A percentile compares a stretch with the other conserved stretches of the same genome.
These are phyloP conservation scores for Ceratobasidium sp. DNA, from an alignment of 1,284 basidiomycete species.

Conservation along the genomic window DNA sequence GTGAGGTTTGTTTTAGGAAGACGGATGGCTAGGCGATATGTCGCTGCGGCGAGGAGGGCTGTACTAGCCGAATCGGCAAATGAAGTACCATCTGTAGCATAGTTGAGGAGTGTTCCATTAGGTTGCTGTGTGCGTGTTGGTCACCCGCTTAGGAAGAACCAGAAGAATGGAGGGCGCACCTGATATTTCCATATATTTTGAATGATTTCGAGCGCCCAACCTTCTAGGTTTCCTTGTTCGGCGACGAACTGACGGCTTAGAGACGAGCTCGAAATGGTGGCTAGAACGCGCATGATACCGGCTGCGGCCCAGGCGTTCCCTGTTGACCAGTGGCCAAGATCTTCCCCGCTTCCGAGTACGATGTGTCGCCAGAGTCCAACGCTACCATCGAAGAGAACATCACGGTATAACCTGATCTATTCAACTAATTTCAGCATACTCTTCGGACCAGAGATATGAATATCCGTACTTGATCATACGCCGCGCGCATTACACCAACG, in stretches of 20 bases:
- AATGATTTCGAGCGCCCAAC: constrained; percentile 67
- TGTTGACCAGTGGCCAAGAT: constrained; percentile 81
- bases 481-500: constrained; percentile 73
- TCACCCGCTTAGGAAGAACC: too few relatives aligned
- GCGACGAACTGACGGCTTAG: constrained; percentile 66
- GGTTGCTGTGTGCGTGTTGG: too few relatives aligned
- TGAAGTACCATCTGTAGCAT: constrained; percentile 63
- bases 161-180: too few relatives aligned
- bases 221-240: constrained; percentile 72
- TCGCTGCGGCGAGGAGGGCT: constrained; percentile 81
- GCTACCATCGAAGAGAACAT: constrained; percentile 59
- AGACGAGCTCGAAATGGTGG: constrained; percentile 75
- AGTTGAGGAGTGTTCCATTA: constrained; percentile 79
- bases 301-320: constrained; percentile 90
- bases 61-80: constrained; percentile 85
- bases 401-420: constrained; percentile 64
- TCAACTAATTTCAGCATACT: not conserved
- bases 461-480: constrained; percentile 83
- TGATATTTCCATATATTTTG: constrained; percentile 46
- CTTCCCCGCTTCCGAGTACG: constrained; percentile 66
- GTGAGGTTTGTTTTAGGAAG: constrained; percentile 34
- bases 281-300: constrained; percentile 86
- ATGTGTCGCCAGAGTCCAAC: constrained; percentile 80
- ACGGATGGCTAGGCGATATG: constrained; percentile 72
- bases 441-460: constrained; percentile 70